A percentile compares a stretch with the other conserved stretches of the same genome.
Conservation (phyloP, 331 rosid genomes). For the Pyrus hybrid region DNA sequence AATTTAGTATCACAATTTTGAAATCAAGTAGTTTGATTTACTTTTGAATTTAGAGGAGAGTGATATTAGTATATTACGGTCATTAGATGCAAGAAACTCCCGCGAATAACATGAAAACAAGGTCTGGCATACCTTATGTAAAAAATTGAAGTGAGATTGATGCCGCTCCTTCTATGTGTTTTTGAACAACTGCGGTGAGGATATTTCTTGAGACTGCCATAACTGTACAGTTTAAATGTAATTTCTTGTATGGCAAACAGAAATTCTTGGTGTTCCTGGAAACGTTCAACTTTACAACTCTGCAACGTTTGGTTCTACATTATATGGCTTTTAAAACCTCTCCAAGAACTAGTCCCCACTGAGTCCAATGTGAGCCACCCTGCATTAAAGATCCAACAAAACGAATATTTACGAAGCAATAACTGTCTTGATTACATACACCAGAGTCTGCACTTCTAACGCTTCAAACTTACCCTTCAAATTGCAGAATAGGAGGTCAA, state of each 20-base stretch:
- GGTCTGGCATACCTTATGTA: not conserved
- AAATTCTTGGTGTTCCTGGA: not conserved
- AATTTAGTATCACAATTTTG: not conserved
- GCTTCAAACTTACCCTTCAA: not conserved
- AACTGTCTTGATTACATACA: not conserved
- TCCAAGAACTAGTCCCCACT: constrained; percentile 91
- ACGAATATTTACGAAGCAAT: not conserved
- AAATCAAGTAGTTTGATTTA: not conserved
- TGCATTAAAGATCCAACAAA: constrained; percentile 23
- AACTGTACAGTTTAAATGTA: not conserved
- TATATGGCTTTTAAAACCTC: constrained; percentile 67
- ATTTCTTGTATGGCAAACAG: not conserved
- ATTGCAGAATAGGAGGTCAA: not conserved
- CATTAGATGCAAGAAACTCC: not conserved
- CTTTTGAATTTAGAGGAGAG: not conserved
- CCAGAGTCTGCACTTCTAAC: not conserved
- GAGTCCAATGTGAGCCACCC: constrained; percentile 99
- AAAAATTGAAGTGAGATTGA: not conserved
- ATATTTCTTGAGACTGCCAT: not conserved
- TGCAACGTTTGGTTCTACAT: not conserved
- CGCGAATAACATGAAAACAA: not conserved
- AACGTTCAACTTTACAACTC: not conserved
- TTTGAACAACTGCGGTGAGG: not conserved
- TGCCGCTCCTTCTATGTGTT: not conserved
- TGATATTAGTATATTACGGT: not conserved